A percentile compares a stretch with the other conserved stretches of the same genome.
Conservation (phyloP, 495 filamentous ascomycete species). For the Aspergillus wentii region DNA sequence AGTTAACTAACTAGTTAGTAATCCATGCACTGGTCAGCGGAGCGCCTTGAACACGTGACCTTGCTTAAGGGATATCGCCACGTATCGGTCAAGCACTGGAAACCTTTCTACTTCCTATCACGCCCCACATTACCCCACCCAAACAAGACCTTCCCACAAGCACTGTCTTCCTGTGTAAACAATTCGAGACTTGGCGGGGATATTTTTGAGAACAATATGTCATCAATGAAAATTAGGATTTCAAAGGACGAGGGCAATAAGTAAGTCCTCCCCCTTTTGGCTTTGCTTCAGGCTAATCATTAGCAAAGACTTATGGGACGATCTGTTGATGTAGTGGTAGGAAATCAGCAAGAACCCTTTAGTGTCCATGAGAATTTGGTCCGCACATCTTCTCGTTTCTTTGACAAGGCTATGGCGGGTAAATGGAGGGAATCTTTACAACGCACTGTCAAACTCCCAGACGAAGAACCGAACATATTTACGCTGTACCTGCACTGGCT, state of each 20-base stretch:
- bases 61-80: too few relatives aligned
- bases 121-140: too few relatives aligned
- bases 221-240: too few relatives aligned
- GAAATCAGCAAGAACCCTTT: background rate
- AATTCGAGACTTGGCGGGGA: too few relatives aligned
- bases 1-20: too few relatives aligned
- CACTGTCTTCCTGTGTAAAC: too few relatives aligned
- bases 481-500: constrained; percentile 6
- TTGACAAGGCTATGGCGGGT: constrained; percentile 1
- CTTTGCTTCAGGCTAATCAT: background rate
- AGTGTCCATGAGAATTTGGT: constrained; percentile 3
- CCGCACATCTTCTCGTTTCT: constrained; percentile 1
- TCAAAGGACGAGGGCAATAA: constrained; percentile 1
- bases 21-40: too few relatives aligned
- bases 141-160: too few relatives aligned
- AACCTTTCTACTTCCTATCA: too few relatives aligned
- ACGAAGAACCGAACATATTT: constrained; percentile 1
- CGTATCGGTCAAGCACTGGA: too few relatives aligned
- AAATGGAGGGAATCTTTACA: constrained; percentile 1
- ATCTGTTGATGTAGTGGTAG: constrained; percentile 1
- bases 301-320: constrained; percentile 1
- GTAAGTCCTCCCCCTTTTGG: constrained; percentile 2
- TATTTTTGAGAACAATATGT: too few relatives aligned
- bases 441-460: constrained; percentile 2
- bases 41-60: too few relatives aligned